phyloP scores from a whole-genome alignment of 768 basidiomycete species.

The Leucocoprinus leucothites region DNA sequence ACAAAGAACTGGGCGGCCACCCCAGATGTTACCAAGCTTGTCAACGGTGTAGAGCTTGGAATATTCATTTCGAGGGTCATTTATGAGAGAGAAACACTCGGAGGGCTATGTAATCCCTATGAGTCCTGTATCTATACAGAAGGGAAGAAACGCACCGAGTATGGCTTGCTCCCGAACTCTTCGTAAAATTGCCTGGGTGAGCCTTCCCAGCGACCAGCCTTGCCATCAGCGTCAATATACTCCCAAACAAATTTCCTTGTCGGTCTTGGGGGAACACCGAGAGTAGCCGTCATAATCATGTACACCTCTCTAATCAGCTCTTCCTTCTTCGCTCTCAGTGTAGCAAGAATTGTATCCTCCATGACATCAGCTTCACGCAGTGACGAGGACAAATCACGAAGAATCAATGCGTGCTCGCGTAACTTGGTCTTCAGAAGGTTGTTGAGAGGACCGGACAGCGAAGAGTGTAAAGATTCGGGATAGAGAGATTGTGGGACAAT shows the following conservation, averaged over 20 bases:
- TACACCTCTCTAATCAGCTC: slow-evolving; percentile 83
- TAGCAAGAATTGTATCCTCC: slow-evolving; percentile 41
- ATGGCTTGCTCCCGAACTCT: slow-evolving; percentile 54
- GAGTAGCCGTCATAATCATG: slow-evolving; percentile 76
- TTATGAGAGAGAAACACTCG: slow-evolving; percentile 89
- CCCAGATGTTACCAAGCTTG: slow-evolving; percentile 91
- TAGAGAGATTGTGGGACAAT: slow-evolving; percentile 80
- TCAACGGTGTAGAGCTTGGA: slow-evolving; percentile 87
- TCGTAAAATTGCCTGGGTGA: slow-evolving; percentile 81
- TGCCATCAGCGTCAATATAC: slow-evolving; percentile 80
- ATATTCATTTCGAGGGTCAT: slow-evolving; percentile 89
- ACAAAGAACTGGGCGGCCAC: slow-evolving; percentile 83
- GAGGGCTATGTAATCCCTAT: slow-evolving; percentile 39
- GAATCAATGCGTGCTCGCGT: slow-evolving; percentile 83
- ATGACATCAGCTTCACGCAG: slow-evolving; percentile 48
- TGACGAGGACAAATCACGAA: slow-evolving; percentile 60
- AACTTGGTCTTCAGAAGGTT: slow-evolving; percentile 84
- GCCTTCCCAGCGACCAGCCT: slow-evolving; percentile 71
- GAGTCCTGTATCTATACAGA: neutral
- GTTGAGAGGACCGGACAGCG: slow-evolving; percentile 70
- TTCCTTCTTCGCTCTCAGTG: slow-evolving; percentile 81
- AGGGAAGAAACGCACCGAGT: slow-evolving; percentile 38
- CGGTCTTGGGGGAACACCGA: slow-evolving; percentile 82
- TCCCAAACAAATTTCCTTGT: slow-evolving; percentile 80
- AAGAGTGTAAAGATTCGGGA: slow-evolving; percentile 84